phyloP scores from a whole-genome alignment of 2,329 filamentous ascomycete species.

The Colletotrichum navitas region DNA sequence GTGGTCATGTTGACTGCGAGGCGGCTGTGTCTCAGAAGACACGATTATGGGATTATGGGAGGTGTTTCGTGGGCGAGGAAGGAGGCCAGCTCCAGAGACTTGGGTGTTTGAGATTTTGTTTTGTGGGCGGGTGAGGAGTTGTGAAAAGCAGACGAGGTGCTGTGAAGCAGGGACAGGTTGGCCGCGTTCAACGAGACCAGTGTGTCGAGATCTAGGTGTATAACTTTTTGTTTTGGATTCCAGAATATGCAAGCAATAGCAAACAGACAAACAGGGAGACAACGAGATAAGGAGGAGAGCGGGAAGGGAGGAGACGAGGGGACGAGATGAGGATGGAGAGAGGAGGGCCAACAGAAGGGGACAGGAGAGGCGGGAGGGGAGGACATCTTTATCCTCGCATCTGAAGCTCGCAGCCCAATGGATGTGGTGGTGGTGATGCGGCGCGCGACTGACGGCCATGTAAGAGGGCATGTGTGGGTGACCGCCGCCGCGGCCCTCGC shows the following conservation, averaged over 20 bases:
- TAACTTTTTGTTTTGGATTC: constrained; percentile 32
- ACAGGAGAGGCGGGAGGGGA: constrained; percentile 39
- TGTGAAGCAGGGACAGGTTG: constrained; percentile 43
- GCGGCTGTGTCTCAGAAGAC: constrained; percentile 41
- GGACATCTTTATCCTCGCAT: constrained; percentile 42
- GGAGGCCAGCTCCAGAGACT: constrained; percentile 42
- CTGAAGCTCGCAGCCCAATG: constrained; percentile 43
- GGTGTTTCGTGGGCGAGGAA: constrained; percentile 16
- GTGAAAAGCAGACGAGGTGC: constrained; percentile 39
- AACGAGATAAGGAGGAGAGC: constrained; percentile 21
- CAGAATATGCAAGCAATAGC: constrained; percentile 31
- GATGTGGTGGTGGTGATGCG: constrained; percentile 40
- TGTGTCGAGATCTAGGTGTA: constrained; percentile 45
- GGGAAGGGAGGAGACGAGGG: constrained; percentile 4
- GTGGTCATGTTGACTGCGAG: constrained; percentile 56
- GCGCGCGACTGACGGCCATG: constrained; percentile 39
- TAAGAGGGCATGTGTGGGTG: constrained; percentile 1
- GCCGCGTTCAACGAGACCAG: constrained; percentile 44
- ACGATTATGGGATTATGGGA: constrained; percentile 42
- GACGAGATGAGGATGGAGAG: constrained; percentile 37
- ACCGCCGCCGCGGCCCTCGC: background rate
- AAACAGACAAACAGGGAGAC: constrained; percentile 18
- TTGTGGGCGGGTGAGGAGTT: constrained; percentile 9
- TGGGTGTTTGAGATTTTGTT: constrained; percentile 13
- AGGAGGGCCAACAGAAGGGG: constrained; percentile 32